Conservation (phyloP, 2,329 filamentous ascomycete species). For the Orbilia ellipsospora region DNA sequence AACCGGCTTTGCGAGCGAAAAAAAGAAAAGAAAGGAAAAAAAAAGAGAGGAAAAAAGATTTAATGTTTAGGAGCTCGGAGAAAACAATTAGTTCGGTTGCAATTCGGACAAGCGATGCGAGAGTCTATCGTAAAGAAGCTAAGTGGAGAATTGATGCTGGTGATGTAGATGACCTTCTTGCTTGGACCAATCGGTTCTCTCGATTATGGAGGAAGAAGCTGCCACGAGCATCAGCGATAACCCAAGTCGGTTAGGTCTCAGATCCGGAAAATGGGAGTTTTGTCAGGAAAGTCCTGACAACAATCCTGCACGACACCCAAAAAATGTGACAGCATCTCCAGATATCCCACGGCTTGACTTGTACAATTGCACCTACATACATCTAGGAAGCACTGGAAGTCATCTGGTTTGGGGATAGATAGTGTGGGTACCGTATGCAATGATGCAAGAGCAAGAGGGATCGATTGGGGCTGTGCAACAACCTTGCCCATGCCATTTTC, state of each 20-base stretch:
- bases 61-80: conserved; percentile 44
- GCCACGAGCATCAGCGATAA: conserved; percentile 42
- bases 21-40: conserved; percentile 11
- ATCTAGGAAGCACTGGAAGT: conserved; percentile 36
- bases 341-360: conserved; percentile 47
- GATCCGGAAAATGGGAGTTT: conserved; percentile 48
- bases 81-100: conserved; percentile 54
- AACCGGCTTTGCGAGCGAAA: conserved; percentile 4
- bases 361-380: conserved; percentile 11
- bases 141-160: conserved; percentile 12
- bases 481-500: conserved; percentile 45
- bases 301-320: conserved; percentile 24
- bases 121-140: conserved; percentile 26
- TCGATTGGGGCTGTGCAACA: conserved; percentile 56
- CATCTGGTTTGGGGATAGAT: conserved; percentile 49
- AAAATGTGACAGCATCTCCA: conserved; percentile 52
- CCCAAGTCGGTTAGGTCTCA: conserved; percentile 48
- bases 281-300: conserved; percentile 43
- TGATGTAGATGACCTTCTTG: conserved; percentile 4
- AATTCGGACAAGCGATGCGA: conserved; percentile 54
- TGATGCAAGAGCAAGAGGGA: conserved; percentile 53
- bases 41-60: conserved; percentile 18
- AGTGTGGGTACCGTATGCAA: conserved; percentile 54
- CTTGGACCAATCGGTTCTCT: conserved; percentile 50
- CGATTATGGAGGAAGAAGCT: conserved; percentile 38